phyloP scores from a whole-genome alignment of 306 rosid genomes.

The Cucurbita moschata region DNA sequence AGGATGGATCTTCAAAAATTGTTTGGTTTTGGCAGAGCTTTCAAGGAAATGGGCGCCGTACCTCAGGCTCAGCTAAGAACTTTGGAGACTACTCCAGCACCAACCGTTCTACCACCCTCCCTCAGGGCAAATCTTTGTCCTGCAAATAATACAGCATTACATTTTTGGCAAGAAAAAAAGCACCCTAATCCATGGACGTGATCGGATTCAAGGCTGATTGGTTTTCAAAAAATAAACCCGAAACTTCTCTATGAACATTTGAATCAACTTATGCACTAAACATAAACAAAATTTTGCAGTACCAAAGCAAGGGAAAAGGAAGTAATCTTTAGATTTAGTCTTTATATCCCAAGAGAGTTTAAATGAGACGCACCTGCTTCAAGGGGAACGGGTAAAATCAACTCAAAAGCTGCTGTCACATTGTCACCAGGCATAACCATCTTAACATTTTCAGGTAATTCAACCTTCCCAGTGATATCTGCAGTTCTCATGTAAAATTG shows the following conservation, averaged over 20 bases:
- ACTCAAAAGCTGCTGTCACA: conserved; percentile 72
- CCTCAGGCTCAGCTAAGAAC: conserved; percentile 33
- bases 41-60: not conserved
- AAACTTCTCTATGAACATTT: too few species aligned
- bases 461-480: conserved; percentile 88
- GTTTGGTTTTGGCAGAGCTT: conserved; percentile 1
- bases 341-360: not conserved
- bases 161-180: not conserved
- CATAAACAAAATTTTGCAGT: not conserved
- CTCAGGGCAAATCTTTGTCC: conserved; percentile 99
- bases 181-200: not conserved
- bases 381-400: conserved; percentile 80
- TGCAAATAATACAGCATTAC: conserved; percentile 17
- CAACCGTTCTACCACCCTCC: conserved; percentile 99
- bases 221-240: too few species aligned
- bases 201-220: not conserved
- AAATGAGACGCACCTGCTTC: conserved; percentile 53
- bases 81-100: conserved; percentile 98
- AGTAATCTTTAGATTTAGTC: not conserved
- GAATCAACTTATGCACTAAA: not conserved
- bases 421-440: conserved; percentile 99
- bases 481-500: conserved; percentile 98
- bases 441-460: conserved; percentile 75
- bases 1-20: conserved; percentile 7
- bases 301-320: not conserved